Evolutionary conservation across 2,329 filamentous ascomycete species (phyloP), one percentile per base, ranked within the genome.

Genomic region (Dactylellina cionopaga): DNA sequence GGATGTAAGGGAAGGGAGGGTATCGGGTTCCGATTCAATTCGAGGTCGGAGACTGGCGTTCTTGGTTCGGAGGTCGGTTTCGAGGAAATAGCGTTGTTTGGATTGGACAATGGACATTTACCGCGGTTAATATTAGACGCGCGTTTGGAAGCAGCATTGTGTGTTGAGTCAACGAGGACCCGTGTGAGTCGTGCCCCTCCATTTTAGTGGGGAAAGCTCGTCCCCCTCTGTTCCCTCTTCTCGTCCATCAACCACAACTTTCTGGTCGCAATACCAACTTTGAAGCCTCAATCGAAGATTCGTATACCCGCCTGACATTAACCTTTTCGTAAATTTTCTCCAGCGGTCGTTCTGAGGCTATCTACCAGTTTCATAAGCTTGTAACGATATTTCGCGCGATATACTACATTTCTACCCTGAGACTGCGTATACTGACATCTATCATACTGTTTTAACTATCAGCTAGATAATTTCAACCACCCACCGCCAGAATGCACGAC

Each of bases 401-500:
- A 62, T 51, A 35, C 41, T 17, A 11, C 13, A 22, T 22, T 43
- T 43, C 13, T 27, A 31, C 10, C n/a, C n/a, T n/a, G n/a, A n/a
- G n/a, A n/a, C n/a, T n/a, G n/a, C n/a, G n/a, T n/a, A n/a, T n/a
- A n/a, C n/a, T n/a, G n/a, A n/a, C n/a, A n/a, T n/a, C n/a, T n/a
- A n/a, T n/a, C n/a, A n/a, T n/a, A 52, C 25, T 63, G 5, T 49
- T 66, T 55, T 44, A 64, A 52, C 19, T 19, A 24, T n/a, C n/a
- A 47, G 41, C 54, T 49, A 54, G 46, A 54, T 10, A 47, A 10
- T 51, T 43, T 22, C 41, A 25, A 27, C 7, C 10, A 41, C 7
- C 25, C 6, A 5, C 13, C 33, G 33, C 13, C 77, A 81, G 77
- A 59, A 92, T 92, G 90, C 85, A 92, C 76, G 91, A 93, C 83